These are phyloP conservation scores for Xerocomellus chrysenteron DNA, from an alignment of 768 basidiomycete species.

Conservation along the genomic window DNA sequence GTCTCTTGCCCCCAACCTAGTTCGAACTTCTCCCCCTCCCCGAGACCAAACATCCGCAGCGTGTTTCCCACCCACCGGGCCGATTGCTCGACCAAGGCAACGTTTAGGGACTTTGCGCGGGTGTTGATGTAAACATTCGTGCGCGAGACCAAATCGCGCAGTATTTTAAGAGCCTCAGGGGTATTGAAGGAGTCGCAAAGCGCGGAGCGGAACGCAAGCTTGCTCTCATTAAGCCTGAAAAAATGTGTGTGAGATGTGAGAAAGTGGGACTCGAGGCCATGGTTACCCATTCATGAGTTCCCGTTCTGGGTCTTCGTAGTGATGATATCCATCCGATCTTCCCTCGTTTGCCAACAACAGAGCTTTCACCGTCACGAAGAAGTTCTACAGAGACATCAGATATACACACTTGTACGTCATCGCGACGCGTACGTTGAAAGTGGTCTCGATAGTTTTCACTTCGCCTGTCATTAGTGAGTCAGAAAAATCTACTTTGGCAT, in stretches of 20 bases:
- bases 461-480: slow-evolving; percentile 87
- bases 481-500: slow-evolving; percentile 90
- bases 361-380: slow-evolving; percentile 87
- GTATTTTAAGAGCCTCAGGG: slow-evolving; percentile 69
- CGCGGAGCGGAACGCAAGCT: slow-evolving; percentile 75
- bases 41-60: slow-evolving; percentile 78
- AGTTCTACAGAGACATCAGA: slow-evolving; percentile 61
- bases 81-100: slow-evolving; percentile 60
- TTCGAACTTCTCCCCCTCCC: slow-evolving; percentile 61
- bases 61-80: slow-evolving; percentile 71
- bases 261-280: background rate
- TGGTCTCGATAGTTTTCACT: slow-evolving; percentile 78
- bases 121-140: slow-evolving; percentile 87
- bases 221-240: slow-evolving; percentile 69
- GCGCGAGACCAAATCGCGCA: slow-evolving; percentile 79
- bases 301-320: slow-evolving; percentile 64
- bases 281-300: slow-evolving; percentile 65
- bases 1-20: slow-evolving; percentile 86
- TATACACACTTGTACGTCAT: background rate
- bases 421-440: slow-evolving; percentile 69
- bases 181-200: slow-evolving; percentile 99
- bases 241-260: slow-evolving; percentile 10
- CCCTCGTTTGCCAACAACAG: slow-evolving; percentile 54
- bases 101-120: slow-evolving; percentile 56
- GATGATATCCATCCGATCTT: slow-evolving; percentile 59